phyloP scores from a whole-genome alignment of 306 rosid genomes.

The Hippophae tibetana region DNA sequence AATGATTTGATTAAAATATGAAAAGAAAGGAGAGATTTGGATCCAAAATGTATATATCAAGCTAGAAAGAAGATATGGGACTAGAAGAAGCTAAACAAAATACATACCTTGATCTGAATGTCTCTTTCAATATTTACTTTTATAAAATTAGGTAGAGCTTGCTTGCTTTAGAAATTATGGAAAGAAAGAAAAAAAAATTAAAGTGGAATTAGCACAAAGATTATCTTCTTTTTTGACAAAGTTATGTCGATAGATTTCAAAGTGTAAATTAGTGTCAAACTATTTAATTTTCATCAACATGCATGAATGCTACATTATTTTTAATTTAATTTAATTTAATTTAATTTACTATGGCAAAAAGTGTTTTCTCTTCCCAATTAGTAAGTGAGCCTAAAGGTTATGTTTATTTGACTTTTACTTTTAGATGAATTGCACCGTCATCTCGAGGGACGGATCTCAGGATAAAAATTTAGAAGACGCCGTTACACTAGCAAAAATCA shows the following conservation, averaged over 20 bases:
- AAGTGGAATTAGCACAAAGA: not conserved
- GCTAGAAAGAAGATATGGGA: conserved; percentile 3
- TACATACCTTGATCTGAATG: conserved; percentile 28
- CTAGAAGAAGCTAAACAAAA: not conserved
- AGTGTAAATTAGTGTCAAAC: not conserved
- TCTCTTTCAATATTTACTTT: conserved; percentile 17
- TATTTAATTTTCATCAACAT: no score
- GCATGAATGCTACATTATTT: no score
- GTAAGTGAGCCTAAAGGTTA: no score
- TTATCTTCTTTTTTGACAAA: conserved; percentile 11
- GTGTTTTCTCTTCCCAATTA: no score
- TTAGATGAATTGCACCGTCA: no score
- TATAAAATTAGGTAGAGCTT: conserved; percentile 6
- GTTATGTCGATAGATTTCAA: not conserved
- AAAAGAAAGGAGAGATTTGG: not conserved
- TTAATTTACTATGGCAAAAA: no score
- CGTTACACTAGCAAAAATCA: no score
- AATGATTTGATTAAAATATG: conserved; percentile 1
- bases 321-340: no score
- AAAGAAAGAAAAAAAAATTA: not conserved
- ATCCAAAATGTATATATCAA: not conserved
- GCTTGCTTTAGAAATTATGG: conserved; percentile 1
- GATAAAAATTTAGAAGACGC: no score
- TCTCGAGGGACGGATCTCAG: no score
- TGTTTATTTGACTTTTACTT: no score